Conservation (phyloP, 805 yeast genomes). For the Starmerella stigmatis region DNA sequence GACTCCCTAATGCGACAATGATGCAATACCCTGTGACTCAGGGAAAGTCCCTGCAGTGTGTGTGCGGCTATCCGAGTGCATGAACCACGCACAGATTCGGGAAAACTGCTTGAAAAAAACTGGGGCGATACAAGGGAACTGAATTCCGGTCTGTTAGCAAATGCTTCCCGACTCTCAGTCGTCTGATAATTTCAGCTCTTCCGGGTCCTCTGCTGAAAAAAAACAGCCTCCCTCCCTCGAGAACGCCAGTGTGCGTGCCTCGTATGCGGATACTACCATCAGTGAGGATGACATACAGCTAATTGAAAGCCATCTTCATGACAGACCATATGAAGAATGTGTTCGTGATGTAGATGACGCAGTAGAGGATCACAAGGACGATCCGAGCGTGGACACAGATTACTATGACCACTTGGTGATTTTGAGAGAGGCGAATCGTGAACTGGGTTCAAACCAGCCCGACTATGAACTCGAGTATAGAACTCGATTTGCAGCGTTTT, state of each 20-base stretch:
- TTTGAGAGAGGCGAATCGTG: constrained; percentile 26
- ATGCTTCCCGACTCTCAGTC: no score
- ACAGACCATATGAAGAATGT: constrained; percentile 32
- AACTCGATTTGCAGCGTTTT: constrained; percentile 35
- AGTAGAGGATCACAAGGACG: background rate
- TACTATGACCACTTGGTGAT: constrained; percentile 36
- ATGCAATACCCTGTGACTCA: constrained; percentile 8
- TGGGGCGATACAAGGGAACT: no score
- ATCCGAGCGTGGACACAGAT: constrained; percentile 24
- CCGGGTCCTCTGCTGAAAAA: background rate
- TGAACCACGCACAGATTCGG: no score
- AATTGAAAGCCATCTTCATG: constrained; percentile 20
- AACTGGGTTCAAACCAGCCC: background rate
- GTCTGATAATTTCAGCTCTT: no score
- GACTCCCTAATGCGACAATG: background rate
- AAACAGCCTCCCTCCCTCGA: background rate
- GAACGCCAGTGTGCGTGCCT: background rate
- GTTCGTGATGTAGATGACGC: constrained; percentile 32
- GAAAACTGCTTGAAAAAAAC: background rate
- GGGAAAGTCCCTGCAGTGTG: background rate
- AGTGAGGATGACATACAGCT: background rate
- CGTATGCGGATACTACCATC: constrained; percentile 1
- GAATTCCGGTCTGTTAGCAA: no score
- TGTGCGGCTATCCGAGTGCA: background rate
- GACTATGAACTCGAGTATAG: constrained; percentile 21